Evolutionary conservation across 768 basidiomycete genomes (phyloP).

Genomic region (Guyanaporus albipodus): DNA sequence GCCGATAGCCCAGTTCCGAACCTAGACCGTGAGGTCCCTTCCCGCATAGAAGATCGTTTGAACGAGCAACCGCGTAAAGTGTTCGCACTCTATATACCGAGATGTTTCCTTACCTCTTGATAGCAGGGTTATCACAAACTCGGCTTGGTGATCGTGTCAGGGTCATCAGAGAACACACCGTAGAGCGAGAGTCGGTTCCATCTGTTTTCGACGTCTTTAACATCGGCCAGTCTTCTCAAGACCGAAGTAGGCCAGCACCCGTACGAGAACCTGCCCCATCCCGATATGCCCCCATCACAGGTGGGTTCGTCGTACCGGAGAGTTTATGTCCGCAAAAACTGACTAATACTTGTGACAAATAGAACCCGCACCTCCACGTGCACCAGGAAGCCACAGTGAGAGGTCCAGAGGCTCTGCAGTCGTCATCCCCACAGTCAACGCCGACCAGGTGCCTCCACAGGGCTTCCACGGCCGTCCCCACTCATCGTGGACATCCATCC

Average conservation of each 20-base stretch:
- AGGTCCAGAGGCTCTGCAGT: constrained; percentile 15
- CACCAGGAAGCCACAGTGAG: constrained; percentile 7
- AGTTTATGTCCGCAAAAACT: background rate
- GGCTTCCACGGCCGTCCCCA: constrained; percentile 19
- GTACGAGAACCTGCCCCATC: constrained; percentile 8
- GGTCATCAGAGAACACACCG: constrained; percentile 21
- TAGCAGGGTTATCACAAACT: constrained; percentile 3
- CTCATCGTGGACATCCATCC: constrained; percentile 29
- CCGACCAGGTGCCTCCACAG: constrained; percentile 8
- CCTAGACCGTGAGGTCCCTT: constrained; percentile 1
- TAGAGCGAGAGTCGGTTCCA: constrained; percentile 20
- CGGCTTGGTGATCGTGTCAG: constrained; percentile 14
- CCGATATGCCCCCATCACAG: constrained; percentile 10
- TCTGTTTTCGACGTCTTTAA: constrained; percentile 31
- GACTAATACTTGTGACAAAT: constrained; percentile 6
- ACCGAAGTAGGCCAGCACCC: constrained; percentile 12
- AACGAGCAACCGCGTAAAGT: constrained; percentile 11
- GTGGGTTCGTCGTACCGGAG: constrained; percentile 5
- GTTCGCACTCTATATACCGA: background rate
- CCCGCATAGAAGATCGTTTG: constrained; percentile 6
- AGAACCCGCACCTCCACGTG: constrained; percentile 19
- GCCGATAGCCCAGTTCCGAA: constrained; percentile 4
- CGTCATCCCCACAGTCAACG: constrained; percentile 3
- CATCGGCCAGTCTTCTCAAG: constrained; percentile 20
- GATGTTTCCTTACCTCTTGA: background rate